Conservation (phyloP, 345 rosid species). For the Arabis hirsuta region DNA sequence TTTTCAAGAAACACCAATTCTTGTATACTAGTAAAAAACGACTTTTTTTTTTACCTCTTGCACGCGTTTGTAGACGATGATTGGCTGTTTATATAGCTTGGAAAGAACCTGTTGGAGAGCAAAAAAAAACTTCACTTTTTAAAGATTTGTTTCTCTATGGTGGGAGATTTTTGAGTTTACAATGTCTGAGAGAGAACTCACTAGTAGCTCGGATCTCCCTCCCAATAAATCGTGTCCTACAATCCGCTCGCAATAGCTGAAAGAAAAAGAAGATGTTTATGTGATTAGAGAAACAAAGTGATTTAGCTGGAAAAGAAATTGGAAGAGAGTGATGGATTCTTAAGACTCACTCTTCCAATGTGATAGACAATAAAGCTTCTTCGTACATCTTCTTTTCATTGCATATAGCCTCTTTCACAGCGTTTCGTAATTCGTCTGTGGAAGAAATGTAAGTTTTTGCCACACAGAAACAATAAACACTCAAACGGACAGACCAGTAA, state of each 20-base stretch:
- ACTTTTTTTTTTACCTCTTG: conserved; percentile 59
- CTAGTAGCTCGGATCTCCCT: conserved; percentile 92
- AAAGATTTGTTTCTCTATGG: neutral
- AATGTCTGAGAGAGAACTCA: conserved; percentile 42
- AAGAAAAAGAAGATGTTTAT: conserved; percentile 13
- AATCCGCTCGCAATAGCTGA: conserved; percentile 80
- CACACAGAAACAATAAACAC: neutral
- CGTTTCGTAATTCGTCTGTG: conserved; percentile 79
- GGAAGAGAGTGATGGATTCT: neutral
- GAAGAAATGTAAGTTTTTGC: neutral
- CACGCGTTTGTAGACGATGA: conserved; percentile 76
- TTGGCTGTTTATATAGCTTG: conserved; percentile 72
- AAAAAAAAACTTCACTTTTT: neutral
- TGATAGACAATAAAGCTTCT: conserved; percentile 81
- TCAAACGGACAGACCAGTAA: neutral
- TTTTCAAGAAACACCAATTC: neutral
- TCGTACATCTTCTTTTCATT: conserved; percentile 65
- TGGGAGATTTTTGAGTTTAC: neutral
- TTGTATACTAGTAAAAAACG: neutral
- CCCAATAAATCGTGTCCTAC: conserved; percentile 84
- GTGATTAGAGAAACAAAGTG: neutral
- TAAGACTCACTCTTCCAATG: conserved; percentile 68
- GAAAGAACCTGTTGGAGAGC: conserved; percentile 69
- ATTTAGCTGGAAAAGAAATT: neutral
- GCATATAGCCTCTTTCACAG: conserved; percentile 85